Base-by-base conservation (phyloP, 1,284 basidiomycete genomes). In the Melampsora americana region DNA sequence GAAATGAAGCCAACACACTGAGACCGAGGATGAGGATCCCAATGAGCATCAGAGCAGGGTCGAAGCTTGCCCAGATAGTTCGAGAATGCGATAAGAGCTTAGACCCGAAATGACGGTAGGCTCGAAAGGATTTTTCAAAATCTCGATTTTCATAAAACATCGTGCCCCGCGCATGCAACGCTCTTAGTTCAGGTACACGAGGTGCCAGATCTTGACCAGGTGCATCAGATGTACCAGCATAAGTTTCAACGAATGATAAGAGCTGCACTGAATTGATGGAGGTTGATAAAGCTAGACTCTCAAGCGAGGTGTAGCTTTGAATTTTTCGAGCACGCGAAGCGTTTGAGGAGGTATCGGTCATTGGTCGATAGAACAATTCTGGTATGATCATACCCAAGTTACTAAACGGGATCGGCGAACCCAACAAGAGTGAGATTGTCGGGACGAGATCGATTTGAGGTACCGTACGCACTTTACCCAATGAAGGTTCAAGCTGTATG, bases 381-480 rank as follows among this genome's bases (percentile, higher is more conserved):
- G 95, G 95, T 30, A 99, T 92, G 76, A 96, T 85, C 1, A 87
- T 88, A 0, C 96, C 96, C 18, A 99, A 89, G 80, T 93, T 97
- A 84, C 95, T 97, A 85, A 91, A 98, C 0, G 96, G 96, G 66
- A 99, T 91, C 0, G 94, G 93, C 2, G 96, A 84, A 26, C 95
- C 95, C 14, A 99, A 88, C 9, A 97, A 87, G n/a, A 98, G 87
- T 1, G 93, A 89, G 39, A 99, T 83, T 0, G 93, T 91, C 0
- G 95, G 93, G 0, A 98, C 89, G 44, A 99, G 86, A 83, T 98
- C 95, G 80, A 99, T 96, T 84, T 99, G 96, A 79, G 95, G 90
- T 67, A 95, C 87, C 18, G 86, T 86, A 9, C 94, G 88, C 5
- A 39, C 65, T 16, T 9, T 70, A 11, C 73, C 74, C 16, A 76